These are phyloP conservation scores for Coemansia sp. DNA, from an alignment of 192 early-diverging fungal species.

Conservation along the genomic window DNA sequence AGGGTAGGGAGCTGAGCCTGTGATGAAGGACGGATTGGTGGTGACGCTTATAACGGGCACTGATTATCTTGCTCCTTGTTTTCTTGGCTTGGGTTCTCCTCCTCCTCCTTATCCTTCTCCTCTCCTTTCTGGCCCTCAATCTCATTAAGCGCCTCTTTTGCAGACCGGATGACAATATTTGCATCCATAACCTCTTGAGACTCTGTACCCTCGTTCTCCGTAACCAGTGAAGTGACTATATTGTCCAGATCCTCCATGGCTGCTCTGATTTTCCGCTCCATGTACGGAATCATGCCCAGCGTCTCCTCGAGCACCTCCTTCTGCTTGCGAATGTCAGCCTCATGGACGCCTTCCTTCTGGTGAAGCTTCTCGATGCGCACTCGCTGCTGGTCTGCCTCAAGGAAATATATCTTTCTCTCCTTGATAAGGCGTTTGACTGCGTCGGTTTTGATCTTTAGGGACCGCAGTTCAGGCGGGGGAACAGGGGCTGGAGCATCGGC, in stretches of 20 bases:
- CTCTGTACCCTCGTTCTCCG: conserved; percentile 1
- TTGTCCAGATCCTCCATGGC: conserved; percentile 45
- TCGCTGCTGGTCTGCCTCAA: conserved; percentile 26
- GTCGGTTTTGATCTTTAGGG: conserved; percentile 46
- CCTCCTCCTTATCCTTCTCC: too few species aligned
- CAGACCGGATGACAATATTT: neutral
- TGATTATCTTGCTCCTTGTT: neutral
- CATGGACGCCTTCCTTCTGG: conserved; percentile 18
- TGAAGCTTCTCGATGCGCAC: conserved; percentile 27
- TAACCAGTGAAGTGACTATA: conserved; percentile 11
- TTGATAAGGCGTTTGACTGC: conserved; percentile 48
- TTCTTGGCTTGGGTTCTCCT: neutral
- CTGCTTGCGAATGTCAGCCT: conserved; percentile 50
- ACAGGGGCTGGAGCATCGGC: neutral
- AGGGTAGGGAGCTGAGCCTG: neutral
- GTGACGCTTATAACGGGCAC: neutral
- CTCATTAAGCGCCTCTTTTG: conserved; percentile 1
- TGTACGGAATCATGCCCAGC: conserved; percentile 47
- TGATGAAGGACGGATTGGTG: neutral
- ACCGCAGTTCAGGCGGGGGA: conserved; percentile 9
- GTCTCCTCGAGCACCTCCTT: conserved; percentile 55
- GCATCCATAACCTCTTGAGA: neutral
- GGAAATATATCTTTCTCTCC: conserved; percentile 28
- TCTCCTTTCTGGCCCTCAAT: neutral
- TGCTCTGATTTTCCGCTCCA: conserved; percentile 39